A percentile compares a stretch with the other conserved stretches of the same genome.
Conservation (phyloP, 2,329 filamentous ascomycete genomes). For the Aulographum hederae region DNA sequence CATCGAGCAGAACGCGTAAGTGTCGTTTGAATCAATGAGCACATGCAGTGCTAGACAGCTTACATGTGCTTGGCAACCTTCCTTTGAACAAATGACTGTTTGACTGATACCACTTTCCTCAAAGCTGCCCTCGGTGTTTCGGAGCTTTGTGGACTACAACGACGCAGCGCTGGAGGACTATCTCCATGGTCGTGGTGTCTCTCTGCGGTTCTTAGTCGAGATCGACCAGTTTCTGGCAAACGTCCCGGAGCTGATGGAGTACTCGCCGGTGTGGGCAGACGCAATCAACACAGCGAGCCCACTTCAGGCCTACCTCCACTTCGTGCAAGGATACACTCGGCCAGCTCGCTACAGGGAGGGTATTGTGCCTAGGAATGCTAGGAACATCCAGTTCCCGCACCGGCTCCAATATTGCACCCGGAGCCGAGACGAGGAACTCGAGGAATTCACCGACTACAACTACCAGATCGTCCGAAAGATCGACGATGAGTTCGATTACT, state of each 20-base stretch:
- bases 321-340: slow-evolving; percentile 12
- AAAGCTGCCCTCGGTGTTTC: not conserved
- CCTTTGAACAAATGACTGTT: no score
- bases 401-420: not conserved
- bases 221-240: not conserved
- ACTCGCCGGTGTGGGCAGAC: not conserved
- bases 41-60: no score
- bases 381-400: not conserved
- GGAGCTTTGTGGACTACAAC: not conserved
- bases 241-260: not conserved
- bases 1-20: no score
- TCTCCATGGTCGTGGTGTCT: not conserved
- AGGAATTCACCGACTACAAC: not conserved
- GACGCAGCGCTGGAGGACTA: not conserved
- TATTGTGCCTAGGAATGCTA: slow-evolving; percentile 6
- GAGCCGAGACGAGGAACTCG: not conserved
- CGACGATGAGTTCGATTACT: slow-evolving; percentile 5
- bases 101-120: no score
- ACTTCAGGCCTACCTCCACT: slow-evolving; percentile 10
- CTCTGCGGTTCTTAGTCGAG: not conserved
- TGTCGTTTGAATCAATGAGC: no score
- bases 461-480: not conserved
- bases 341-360: slow-evolving; percentile 11
- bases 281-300: slow-evolving; percentile 3
- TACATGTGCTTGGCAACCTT: no score